Evolutionary conservation across 2,329 filamentous ascomycete genomes (phyloP).

Genomic region (Microsporum canis): DNA sequence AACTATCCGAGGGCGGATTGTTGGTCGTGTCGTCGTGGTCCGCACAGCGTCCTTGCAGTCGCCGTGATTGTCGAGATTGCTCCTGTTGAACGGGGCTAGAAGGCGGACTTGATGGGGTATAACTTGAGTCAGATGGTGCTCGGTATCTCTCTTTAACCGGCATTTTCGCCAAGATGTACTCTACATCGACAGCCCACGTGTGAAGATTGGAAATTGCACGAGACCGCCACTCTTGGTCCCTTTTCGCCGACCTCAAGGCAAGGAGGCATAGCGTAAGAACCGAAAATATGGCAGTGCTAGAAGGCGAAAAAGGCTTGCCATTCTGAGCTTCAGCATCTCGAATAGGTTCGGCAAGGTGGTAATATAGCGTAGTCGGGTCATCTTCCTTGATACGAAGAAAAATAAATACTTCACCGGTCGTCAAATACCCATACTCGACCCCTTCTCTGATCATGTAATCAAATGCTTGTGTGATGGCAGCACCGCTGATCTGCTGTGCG

Average conservation of each 20-base stretch:
- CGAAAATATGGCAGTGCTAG: neutral
- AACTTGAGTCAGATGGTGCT: neutral
- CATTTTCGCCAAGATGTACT: neutral
- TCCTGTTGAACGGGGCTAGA: neutral
- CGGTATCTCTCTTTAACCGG: neutral
- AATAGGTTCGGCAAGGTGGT: neutral
- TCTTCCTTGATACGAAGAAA: neutral
- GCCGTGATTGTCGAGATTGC: neutral
- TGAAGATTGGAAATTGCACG: neutral
- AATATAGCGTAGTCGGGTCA: neutral
- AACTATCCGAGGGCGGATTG: neutral
- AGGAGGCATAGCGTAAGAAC: neutral
- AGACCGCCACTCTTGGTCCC: neutral
- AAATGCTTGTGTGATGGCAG: neutral
- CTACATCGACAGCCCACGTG: neutral
- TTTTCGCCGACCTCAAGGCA: neutral
- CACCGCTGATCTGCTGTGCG: neutral
- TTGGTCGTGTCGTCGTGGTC: neutral
- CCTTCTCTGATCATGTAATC: neutral
- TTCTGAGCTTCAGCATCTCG: neutral
- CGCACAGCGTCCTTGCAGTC: neutral
- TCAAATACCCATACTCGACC: neutral
- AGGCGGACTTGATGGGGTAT: slow-evolving; percentile 1
- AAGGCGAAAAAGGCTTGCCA: neutral
- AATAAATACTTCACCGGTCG: neutral